Evolutionary conservation across 1,284 basidiomycete genomes (phyloP).

Genomic region (Ustilago trichophora): DNA sequence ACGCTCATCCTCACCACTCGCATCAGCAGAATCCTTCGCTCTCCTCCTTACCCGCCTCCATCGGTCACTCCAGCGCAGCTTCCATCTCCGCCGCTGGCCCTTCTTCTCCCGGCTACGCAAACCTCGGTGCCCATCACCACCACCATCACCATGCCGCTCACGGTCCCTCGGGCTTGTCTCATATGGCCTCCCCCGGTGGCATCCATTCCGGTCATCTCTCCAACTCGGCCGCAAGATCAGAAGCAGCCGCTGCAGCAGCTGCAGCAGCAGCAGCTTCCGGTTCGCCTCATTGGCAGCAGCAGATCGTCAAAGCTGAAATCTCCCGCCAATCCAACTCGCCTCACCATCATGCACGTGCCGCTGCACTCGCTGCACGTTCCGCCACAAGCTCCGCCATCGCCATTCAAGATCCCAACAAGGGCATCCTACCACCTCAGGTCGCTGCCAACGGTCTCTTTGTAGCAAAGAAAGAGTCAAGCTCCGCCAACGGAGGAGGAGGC

Average conservation of each 20-base stretch:
- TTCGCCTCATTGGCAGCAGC: constrained; percentile 63
- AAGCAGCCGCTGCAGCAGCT: constrained; percentile 29
- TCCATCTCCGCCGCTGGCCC: constrained; percentile 46
- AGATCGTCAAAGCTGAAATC: constrained; percentile 66
- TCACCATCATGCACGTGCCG: constrained; percentile 72
- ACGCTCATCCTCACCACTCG: constrained; percentile 48
- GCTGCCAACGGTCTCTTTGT: constrained; percentile 68
- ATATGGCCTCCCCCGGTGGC: constrained; percentile 51
- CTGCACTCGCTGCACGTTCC: constrained; percentile 71
- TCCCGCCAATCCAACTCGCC: constrained; percentile 70
- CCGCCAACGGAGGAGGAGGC: constrained; percentile 38
- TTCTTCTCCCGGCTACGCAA: constrained; percentile 53
- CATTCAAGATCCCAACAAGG: constrained; percentile 69
- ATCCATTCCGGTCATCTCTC: constrained; percentile 47
- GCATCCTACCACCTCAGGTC: constrained; percentile 60
- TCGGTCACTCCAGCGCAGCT: constrained; percentile 45
- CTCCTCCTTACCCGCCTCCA: constrained; percentile 55
- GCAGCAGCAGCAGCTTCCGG: constrained; percentile 36
- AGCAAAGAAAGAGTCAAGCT: constrained; percentile 42
- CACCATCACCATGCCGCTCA: constrained; percentile 50
- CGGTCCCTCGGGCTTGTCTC: constrained; percentile 48
- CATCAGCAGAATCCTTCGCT: constrained; percentile 61
- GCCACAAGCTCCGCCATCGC: constrained; percentile 69
- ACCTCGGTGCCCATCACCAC: constrained; percentile 46
- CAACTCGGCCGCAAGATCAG: constrained; percentile 26